Evolutionary conservation across 495 filamentous ascomycete genomes (phyloP).

Genomic region (Cetradonia linearis): DNA sequence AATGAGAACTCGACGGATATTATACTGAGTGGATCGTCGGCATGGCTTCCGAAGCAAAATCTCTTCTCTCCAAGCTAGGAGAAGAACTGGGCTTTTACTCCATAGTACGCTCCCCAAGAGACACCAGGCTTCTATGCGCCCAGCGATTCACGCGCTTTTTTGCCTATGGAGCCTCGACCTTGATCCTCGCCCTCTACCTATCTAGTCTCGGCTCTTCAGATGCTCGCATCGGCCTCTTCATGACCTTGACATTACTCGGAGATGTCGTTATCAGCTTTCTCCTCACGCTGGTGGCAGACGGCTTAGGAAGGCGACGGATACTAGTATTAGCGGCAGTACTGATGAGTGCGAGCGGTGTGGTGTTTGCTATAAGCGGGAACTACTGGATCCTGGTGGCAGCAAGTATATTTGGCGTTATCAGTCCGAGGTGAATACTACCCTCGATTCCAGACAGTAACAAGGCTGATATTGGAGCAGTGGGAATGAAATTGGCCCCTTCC

Average conservation of each 20-base stretch:
- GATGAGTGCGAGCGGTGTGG: slow-evolving; percentile 57
- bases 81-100: slow-evolving; percentile 38
- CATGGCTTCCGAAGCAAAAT: slow-evolving; percentile 7
- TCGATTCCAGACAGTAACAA: background rate
- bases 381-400: slow-evolving; percentile 67
- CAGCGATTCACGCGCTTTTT: slow-evolving; percentile 64
- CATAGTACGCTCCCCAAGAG: slow-evolving; percentile 39
- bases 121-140: slow-evolving; percentile 64
- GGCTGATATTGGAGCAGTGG: slow-evolving; percentile 39
- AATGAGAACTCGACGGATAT: background rate
- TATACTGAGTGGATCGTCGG: background rate
- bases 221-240: slow-evolving; percentile 73
- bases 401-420: slow-evolving; percentile 73
- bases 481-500: slow-evolving; percentile 72
- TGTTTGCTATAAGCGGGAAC: slow-evolving; percentile 57
- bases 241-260: slow-evolving; percentile 74
- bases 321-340: slow-evolving; percentile 56
- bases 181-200: slow-evolving; percentile 66
- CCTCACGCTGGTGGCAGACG: slow-evolving; percentile 67
- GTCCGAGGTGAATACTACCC: slow-evolving; percentile 44
- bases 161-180: slow-evolving; percentile 64
- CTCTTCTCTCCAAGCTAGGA: slow-evolving; percentile 6
- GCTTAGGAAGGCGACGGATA: slow-evolving; percentile 58
- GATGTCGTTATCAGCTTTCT: slow-evolving; percentile 69
- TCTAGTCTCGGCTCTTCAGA: slow-evolving; percentile 55